Base-by-base conservation (phyloP, 208 protist species). In the Spongospora subterranea region DNA sequence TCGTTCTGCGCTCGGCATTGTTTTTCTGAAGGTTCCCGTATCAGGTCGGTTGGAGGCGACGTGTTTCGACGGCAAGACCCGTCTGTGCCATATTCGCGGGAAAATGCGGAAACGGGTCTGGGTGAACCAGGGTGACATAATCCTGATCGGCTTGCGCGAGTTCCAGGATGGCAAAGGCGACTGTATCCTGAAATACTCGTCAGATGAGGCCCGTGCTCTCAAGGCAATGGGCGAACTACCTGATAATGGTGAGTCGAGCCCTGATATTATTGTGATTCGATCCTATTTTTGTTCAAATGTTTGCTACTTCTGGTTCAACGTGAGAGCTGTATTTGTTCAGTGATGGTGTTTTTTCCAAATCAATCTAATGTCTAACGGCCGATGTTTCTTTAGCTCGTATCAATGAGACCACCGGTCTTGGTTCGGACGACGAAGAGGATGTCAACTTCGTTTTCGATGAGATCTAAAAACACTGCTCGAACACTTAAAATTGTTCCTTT, bases 11-110 rank as follows among this genome's bases (percentile, higher is more conserved):
- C n/a, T n/a, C n/a, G n/a, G n/a, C n/a, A n/a, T n/a, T n/a, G n/a
- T n/a, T n/a, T n/a, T n/a, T n/a, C n/a, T n/a, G n/a, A n/a, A n/a
- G n/a, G n/a, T n/a, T n/a, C n/a, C n/a, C n/a, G n/a, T n/a, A n/a
- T 29, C 54, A 65, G 96, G 98, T 54, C 95, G 97, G 71, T 90
- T 99, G 1, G 97, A 99, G 93, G 97, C 98, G 24, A 94, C 96
- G 45, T 98, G 96, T 93, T 97, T 97, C 77, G 97, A 98, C 90
- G 96, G 96, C 46, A 91, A 94, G 50, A 96, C 54, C 38, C 91
- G 97, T 43, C 54, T 96, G 0, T 96, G 96, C 89, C 95, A 97
- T 77, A 98, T 98, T 90, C 91, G 96, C 45, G 97, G 97, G 43
- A 97, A 96, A 82, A 91, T 98, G 90, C 93, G 95, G 89, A 97